A percentile compares a stretch with the other conserved stretches of the same genome.
Conservation (phyloP, 1,284 basidiomycete genomes). For the Cutaneotrichosporon cutaneum region DNA sequence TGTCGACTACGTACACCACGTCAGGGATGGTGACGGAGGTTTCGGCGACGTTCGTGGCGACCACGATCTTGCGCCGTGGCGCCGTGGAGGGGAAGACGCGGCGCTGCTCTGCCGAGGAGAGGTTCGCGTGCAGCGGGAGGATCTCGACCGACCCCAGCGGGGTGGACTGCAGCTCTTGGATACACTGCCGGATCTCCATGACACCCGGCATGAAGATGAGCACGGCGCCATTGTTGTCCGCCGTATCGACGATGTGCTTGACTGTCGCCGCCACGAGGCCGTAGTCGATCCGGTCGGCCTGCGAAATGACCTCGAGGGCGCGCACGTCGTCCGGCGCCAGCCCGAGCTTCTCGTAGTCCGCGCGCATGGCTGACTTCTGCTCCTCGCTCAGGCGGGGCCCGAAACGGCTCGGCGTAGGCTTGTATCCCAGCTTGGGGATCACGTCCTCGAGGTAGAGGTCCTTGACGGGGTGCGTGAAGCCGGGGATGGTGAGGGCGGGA, state of each 20-base stretch:
- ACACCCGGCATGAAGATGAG: conserved; percentile 87
- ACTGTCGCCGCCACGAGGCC: conserved; percentile 70
- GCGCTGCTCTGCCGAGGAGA: conserved; percentile 80
- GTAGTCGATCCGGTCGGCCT: conserved; percentile 71
- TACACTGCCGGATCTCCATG: conserved; percentile 79
- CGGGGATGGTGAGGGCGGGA: conserved; percentile 79
- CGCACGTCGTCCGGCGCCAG: conserved; percentile 60
- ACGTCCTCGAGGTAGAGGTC: conserved; percentile 81
- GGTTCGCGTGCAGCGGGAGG: conserved; percentile 84
- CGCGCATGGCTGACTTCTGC: conserved; percentile 56
- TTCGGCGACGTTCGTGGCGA: conserved; percentile 80
- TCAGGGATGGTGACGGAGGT: conserved; percentile 95
- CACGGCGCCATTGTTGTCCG: conserved; percentile 61
- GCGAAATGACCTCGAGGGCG: conserved; percentile 64
- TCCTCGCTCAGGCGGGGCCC: conserved; percentile 58
- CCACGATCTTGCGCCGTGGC: conserved; percentile 77
- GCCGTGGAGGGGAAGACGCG: conserved; percentile 72
- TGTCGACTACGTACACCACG: conserved; percentile 78
- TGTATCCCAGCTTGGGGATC: conserved; percentile 60
- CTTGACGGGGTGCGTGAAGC: conserved; percentile 73
- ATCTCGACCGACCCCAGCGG: conserved; percentile 59
- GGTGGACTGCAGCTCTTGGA: conserved; percentile 62
- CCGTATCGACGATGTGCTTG: conserved; percentile 63
- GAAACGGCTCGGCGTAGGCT: conserved; percentile 47
- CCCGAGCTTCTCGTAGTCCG: conserved; percentile 59